Percentiles rank a stretch among this genome's conserved stretches.
Evolutionary conservation across 768 basidiomycete species (phyloP).

Genomic region (Phaffia australis): DNA sequence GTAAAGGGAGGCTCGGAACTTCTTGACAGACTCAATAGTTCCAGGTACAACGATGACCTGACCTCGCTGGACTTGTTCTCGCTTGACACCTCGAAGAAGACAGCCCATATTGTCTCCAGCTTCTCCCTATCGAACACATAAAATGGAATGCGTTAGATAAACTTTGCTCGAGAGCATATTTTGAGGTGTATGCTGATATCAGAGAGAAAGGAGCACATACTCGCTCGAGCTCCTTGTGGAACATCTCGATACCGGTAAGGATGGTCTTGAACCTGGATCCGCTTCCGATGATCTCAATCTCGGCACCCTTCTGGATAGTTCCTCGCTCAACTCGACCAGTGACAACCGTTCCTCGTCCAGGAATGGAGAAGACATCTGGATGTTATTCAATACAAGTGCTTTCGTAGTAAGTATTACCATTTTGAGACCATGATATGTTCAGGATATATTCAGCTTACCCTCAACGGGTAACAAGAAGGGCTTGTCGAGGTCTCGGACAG

Average conservation of each 20-base stretch:
- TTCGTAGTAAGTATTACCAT: not conserved
- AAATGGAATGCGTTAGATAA: not conserved
- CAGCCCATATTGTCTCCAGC: constrained; percentile 99
- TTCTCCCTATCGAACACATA: constrained; percentile 52
- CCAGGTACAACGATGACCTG: constrained; percentile 83
- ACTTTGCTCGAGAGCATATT: not conserved
- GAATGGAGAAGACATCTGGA: constrained; percentile 87
- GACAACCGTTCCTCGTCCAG: constrained; percentile 94
- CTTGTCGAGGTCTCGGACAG: constrained; percentile 91
- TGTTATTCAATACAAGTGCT: too few species aligned
- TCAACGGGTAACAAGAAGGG: constrained; percentile 94
- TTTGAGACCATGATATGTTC: not conserved
- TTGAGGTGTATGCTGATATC: not conserved
- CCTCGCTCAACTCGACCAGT: constrained; percentile 95
- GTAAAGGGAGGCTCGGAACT: constrained; percentile 89
- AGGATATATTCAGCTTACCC: constrained; percentile 42
- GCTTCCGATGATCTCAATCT: constrained; percentile 84
- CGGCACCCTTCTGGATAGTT: constrained; percentile 74
- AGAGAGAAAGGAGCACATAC: constrained; percentile 40
- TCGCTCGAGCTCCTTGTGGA: constrained; percentile 98
- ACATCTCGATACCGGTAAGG: constrained; percentile 97
- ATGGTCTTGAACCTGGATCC: constrained; percentile 74
- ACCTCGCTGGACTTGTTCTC: constrained; percentile 87
- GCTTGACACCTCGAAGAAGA: constrained; percentile 89
- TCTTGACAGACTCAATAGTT: constrained; percentile 84